These are phyloP conservation scores for Candida peoriensis DNA, from an alignment of 805 yeast genomes.

Conservation along the genomic window DNA sequence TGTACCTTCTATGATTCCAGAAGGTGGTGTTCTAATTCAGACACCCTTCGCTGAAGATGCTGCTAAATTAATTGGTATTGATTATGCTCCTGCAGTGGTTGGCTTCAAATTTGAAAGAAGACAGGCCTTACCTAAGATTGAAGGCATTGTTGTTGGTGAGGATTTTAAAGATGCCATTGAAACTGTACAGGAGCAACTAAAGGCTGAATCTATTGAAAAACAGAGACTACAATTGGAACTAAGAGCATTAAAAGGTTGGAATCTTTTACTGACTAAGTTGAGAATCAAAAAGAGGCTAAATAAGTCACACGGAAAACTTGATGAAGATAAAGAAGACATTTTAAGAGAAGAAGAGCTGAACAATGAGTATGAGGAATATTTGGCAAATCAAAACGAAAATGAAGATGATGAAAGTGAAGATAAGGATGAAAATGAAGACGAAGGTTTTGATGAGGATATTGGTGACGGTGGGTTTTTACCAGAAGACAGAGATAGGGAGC, in stretches of 20 bases:
- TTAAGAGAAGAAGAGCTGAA: slow-evolving; percentile 6
- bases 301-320: slow-evolving; percentile 37
- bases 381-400: slow-evolving; percentile 12
- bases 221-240: slow-evolving; percentile 39
- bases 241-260: slow-evolving; percentile 44
- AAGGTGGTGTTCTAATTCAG: slow-evolving; percentile 60
- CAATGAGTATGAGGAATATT: slow-evolving; percentile 18
- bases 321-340: slow-evolving; percentile 8
- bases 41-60: slow-evolving; percentile 59
- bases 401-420: slow-evolving; percentile 15
- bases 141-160: slow-evolving; percentile 71
- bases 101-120: slow-evolving; percentile 70
- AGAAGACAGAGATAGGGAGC: slow-evolving; percentile 6
- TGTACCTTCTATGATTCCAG: slow-evolving; percentile 76
- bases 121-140: slow-evolving; percentile 55
- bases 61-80: slow-evolving; percentile 63
- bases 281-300: slow-evolving; percentile 39
- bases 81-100: slow-evolving; percentile 82
- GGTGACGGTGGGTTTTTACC: slow-evolving; percentile 7
- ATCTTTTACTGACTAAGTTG: slow-evolving; percentile 37
- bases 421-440: slow-evolving; percentile 4
- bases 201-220: slow-evolving; percentile 38
- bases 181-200: slow-evolving; percentile 42
- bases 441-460: background rate
- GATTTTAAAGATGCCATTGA: slow-evolving; percentile 58